Percentiles rank a stretch among this genome's conserved stretches.
Evolutionary conservation across 2,329 filamentous ascomycete genomes (phyloP).

Genomic region (Ceratocystis diversiconidia): DNA sequence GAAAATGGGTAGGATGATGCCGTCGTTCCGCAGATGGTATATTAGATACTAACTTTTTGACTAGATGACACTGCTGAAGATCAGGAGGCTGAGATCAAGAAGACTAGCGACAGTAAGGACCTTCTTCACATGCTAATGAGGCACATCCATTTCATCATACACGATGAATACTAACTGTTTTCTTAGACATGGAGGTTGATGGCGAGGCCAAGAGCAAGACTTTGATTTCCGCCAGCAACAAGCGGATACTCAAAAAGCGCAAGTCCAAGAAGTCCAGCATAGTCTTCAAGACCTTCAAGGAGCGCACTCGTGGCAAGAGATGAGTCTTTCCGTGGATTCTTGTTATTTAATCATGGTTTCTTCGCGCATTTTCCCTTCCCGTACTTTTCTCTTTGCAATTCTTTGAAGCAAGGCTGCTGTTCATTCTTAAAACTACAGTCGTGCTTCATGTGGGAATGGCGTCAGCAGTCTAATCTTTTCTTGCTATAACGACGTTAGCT

Average conservation of each 20-base stretch:
- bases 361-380: not conserved
- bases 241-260: slow-evolving; percentile 44
- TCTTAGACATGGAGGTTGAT: slow-evolving; percentile 44
- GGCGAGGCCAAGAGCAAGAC: slow-evolving; percentile 25
- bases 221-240: slow-evolving; percentile 28
- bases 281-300: slow-evolving; percentile 45
- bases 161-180: not conserved
- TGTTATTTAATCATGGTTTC: not conserved
- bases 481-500: not conserved
- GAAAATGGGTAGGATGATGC: slow-evolving; percentile 29
- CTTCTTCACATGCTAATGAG: not conserved
- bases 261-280: slow-evolving; percentile 42
- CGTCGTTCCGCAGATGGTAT: not conserved
- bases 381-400: not conserved
- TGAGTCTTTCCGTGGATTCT: not conserved
- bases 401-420: not conserved
- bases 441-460: not conserved
- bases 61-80: slow-evolving; percentile 13
- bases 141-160: not conserved
- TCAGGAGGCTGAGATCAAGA: slow-evolving; percentile 9
- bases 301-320: slow-evolving; percentile 22
- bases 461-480: not conserved
- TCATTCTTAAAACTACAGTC: not conserved
- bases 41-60: not conserved
- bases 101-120: slow-evolving; percentile 10